Conservation (phyloP, 495 filamentous ascomycete genomes). For the Xeromyces bisporus region DNA sequence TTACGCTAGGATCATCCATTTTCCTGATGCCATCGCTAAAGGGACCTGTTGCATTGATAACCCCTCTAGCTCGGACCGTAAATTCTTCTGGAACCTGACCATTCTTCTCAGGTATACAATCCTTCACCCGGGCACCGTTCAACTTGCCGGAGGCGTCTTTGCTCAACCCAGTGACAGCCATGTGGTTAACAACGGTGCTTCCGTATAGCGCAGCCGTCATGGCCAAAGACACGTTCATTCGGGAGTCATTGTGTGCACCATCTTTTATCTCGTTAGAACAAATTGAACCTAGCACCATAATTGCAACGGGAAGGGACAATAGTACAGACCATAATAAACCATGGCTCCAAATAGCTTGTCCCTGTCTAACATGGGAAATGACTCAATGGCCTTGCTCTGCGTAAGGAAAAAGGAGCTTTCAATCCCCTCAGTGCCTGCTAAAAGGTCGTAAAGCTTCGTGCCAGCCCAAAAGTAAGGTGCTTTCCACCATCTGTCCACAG, state of each 20-base stretch:
- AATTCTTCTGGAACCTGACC: constrained; percentile 43
- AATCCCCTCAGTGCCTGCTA: constrained; percentile 90
- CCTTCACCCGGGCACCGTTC: constrained; percentile 62
- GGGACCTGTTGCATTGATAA: constrained; percentile 94
- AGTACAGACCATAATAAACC: constrained; percentile 68
- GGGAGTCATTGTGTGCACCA: constrained; percentile 93
- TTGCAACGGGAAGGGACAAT: background rate
- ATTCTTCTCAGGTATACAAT: constrained; percentile 46
- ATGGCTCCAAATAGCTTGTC: constrained; percentile 74
- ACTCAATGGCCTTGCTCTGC: constrained; percentile 82
- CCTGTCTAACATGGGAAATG: constrained; percentile 93
- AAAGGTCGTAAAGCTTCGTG: constrained; percentile 86
- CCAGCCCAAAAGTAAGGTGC: constrained; percentile 95
- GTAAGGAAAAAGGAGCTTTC: constrained; percentile 95
- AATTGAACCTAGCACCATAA: too few species aligned
- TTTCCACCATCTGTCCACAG: constrained; percentile 92
- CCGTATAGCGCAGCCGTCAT: constrained; percentile 95
- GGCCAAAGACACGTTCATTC: constrained; percentile 93
- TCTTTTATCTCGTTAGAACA: too few species aligned
- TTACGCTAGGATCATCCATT: constrained; percentile 57
- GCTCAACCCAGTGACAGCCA: constrained; percentile 69
- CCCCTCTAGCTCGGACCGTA: constrained; percentile 67
- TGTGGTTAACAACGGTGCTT: constrained; percentile 79
- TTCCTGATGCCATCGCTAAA: constrained; percentile 90
- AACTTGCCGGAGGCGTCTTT: constrained; percentile 69